Conservation (phyloP, 2,329 filamentous ascomycete species). For the Fusarium lyarnte region DNA sequence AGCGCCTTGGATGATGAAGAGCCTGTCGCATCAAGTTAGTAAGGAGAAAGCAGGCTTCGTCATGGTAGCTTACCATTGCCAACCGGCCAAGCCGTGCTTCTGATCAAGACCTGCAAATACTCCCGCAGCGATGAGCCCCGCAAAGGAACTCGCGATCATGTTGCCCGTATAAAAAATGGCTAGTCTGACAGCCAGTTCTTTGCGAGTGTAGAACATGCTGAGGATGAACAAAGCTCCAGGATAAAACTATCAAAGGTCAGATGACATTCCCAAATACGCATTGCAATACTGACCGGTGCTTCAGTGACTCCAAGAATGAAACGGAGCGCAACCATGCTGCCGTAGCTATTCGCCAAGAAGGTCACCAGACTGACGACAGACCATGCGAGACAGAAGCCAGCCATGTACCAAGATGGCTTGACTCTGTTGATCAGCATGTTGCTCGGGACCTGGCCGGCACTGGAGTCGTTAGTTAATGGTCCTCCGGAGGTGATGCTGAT, state of each 20-base stretch:
- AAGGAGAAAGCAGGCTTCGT: too few species aligned
- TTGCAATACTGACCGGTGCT: constrained; percentile 40
- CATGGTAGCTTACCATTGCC: constrained; percentile 40
- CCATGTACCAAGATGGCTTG: constrained; percentile 54
- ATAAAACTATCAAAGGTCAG: constrained; percentile 39
- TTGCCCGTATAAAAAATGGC: constrained; percentile 56
- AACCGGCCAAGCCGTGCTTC: constrained; percentile 38
- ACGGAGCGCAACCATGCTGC: constrained; percentile 53
- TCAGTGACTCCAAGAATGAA: constrained; percentile 54
- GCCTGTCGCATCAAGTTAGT: neutral
- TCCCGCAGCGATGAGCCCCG: constrained; percentile 55
- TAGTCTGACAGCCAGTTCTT: constrained; percentile 54
- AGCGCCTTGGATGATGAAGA: constrained; percentile 46
- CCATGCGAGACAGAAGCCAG: constrained; percentile 50
- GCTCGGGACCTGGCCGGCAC: constrained; percentile 47
- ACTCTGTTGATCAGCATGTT: constrained; percentile 54
- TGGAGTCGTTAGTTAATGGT: neutral
- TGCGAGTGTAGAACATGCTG: constrained; percentile 63
- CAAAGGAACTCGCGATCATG: constrained; percentile 50
- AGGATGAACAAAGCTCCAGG: constrained; percentile 53
- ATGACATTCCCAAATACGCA: accelerated
- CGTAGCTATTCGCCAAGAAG: constrained; percentile 53
- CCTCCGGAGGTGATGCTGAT: accelerated
- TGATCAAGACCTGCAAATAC: constrained; percentile 49
- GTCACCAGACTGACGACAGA: constrained; percentile 54